Evolutionary conservation across 2,329 filamentous ascomycete genomes (phyloP).

Genomic region (Dactylonectria estremocensis): DNA sequence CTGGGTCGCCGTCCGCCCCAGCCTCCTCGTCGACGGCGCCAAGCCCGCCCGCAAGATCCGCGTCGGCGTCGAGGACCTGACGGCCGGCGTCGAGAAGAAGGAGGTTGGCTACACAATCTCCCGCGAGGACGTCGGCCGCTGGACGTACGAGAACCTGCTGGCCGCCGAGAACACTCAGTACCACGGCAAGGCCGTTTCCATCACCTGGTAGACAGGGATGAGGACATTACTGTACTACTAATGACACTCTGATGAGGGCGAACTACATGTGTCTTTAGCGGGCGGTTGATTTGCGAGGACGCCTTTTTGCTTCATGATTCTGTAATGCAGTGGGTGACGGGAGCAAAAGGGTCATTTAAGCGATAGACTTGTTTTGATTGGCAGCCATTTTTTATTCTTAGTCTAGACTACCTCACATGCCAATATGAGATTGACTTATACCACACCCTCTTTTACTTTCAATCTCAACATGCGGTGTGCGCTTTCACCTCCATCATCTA

Average conservation of each 20-base stretch:
- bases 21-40: constrained; percentile 51
- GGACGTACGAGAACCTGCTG: constrained; percentile 58
- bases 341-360: background rate
- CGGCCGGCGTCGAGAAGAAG: constrained; percentile 51
- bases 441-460: background rate
- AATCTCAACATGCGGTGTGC: background rate
- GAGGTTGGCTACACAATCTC: constrained; percentile 60
- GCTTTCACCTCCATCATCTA: background rate
- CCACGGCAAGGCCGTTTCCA: constrained; percentile 49
- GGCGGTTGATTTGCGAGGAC: background rate
- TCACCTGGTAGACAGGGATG: constrained; percentile 47
- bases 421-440: background rate
- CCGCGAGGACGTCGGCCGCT: constrained; percentile 59
- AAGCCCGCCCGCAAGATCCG: constrained; percentile 44
- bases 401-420: background rate
- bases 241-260: background rate
- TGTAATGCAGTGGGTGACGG: background rate
- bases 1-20: constrained; percentile 56
- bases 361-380: background rate
- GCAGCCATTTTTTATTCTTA: background rate
- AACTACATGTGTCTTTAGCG: background rate
- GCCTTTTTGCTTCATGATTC: background rate
- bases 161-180: constrained; percentile 34
- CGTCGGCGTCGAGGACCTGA: constrained; percentile 53
- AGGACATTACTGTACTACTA: background rate